These are phyloP conservation scores for Zostera marina DNA, from an alignment of 116 monocot species.

Conservation along the genomic window DNA sequence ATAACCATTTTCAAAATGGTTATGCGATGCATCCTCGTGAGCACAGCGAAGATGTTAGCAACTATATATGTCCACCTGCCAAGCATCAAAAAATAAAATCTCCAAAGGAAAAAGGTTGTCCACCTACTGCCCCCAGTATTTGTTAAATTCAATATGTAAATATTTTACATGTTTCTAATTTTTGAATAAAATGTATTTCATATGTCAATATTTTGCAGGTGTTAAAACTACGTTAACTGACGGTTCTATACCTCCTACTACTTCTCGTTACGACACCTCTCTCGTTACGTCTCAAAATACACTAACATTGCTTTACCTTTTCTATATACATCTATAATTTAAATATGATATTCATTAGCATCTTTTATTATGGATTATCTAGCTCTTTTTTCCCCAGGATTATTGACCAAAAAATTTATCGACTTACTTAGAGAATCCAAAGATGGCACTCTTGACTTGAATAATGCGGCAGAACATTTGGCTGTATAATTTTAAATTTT, in stretches of 20 bases:
- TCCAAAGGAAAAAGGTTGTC: slow-evolving; percentile 30
- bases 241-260: too few relatives aligned
- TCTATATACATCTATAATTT: too few relatives aligned
- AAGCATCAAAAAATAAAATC: slow-evolving; percentile 46
- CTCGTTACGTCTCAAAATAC: too few relatives aligned
- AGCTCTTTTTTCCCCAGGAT: slow-evolving; percentile 1
- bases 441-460: slow-evolving; percentile 95
- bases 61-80: slow-evolving; percentile 12
- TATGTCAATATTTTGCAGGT: too few relatives aligned
- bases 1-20: not conserved
- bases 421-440: slow-evolving; percentile 69
- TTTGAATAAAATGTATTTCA: too few relatives aligned
- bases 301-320: too few relatives aligned
- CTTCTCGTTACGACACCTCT: too few relatives aligned
- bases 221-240: too few relatives aligned
- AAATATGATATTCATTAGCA: too few relatives aligned
- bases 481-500: slow-evolving; percentile 24
- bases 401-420: slow-evolving; percentile 94
- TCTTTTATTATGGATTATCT: not conserved
- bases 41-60: slow-evolving; percentile 19
- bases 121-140: too few relatives aligned
- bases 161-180: too few relatives aligned
- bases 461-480: slow-evolving; percentile 71
- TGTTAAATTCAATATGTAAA: too few relatives aligned
- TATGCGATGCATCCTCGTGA: slow-evolving; percentile 12